These are phyloP conservation scores for Stygiomarasmius scandens DNA, from an alignment of 1,284 basidiomycete species.

Conservation along the genomic window DNA sequence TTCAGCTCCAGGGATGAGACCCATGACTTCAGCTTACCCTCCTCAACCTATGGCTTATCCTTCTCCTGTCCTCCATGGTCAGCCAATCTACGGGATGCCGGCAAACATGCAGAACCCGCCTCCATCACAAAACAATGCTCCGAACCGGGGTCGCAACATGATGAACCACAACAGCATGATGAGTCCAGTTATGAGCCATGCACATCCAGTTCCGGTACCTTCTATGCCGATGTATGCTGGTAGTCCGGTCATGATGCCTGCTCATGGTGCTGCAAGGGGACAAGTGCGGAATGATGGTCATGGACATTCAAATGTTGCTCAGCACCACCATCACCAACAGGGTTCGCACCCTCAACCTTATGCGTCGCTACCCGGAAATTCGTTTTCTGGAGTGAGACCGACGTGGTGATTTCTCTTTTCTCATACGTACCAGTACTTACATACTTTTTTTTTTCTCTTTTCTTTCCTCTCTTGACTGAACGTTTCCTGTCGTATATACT, in stretches of 20 bases:
- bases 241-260: constrained; percentile 70
- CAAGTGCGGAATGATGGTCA: constrained; percentile 36
- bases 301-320: constrained; percentile 14
- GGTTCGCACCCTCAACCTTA: constrained; percentile 10
- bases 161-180: constrained; percentile 42
- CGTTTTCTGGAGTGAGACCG: constrained; percentile 39
- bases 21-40: constrained; percentile 64
- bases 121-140: constrained; percentile 45
- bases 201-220: constrained; percentile 42
- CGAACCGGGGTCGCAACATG: constrained; percentile 48
- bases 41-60: constrained; percentile 60
- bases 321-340: constrained; percentile 4
- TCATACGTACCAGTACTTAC: constrained; percentile 15
- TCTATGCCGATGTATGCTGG: constrained; percentile 56
- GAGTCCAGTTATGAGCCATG: constrained; percentile 69
- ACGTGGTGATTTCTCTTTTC: constrained; percentile 39
- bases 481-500: constrained; percentile 4
- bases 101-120: constrained; percentile 46
- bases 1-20: constrained; percentile 50
- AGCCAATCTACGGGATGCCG: constrained; percentile 53
- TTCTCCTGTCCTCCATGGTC: constrained; percentile 42
- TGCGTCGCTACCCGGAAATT: constrained; percentile 18
- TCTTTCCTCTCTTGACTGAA: not conserved
- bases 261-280: constrained; percentile 26
- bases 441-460: constrained; percentile 23